phyloP scores from a whole-genome alignment of 805 yeast species.

The Yarrowia keelungensis region DNA sequence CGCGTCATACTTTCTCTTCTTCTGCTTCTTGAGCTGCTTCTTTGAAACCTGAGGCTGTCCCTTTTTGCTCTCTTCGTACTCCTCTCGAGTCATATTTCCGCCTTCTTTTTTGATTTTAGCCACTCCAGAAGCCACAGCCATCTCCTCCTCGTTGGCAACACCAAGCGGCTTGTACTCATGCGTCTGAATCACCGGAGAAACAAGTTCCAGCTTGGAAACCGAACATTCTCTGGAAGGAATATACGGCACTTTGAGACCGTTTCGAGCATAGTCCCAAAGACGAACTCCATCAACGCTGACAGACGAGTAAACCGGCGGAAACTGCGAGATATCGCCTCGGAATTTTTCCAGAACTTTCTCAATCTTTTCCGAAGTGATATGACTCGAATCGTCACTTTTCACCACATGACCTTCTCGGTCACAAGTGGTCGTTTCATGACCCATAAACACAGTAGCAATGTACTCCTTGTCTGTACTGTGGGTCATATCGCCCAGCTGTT shows the following conservation, averaged over 20 bases:
- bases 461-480: slow-evolving; percentile 80
- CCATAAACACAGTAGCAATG: slow-evolving; percentile 83
- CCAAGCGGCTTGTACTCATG: slow-evolving; percentile 60
- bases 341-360: slow-evolving; percentile 64
- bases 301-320: slow-evolving; percentile 96
- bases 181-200: slow-evolving; percentile 59
- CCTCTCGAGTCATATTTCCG: slow-evolving; percentile 39
- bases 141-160: slow-evolving; percentile 50
- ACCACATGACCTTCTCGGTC: slow-evolving; percentile 85
- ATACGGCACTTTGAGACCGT: slow-evolving; percentile 86
- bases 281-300: slow-evolving; percentile 94
- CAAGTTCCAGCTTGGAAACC: slow-evolving; percentile 62
- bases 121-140: slow-evolving; percentile 55
- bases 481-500: slow-evolving; percentile 72
- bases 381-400: slow-evolving; percentile 61
- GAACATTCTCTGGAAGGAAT: slow-evolving; percentile 77
- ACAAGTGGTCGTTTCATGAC: slow-evolving; percentile 91
- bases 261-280: slow-evolving; percentile 90
- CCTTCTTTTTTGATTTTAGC: slow-evolving; percentile 44
- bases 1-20: slow-evolving; percentile 47
- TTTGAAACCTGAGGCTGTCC: slow-evolving; percentile 9
- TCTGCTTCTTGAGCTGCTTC: slow-evolving; percentile 26
- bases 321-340: slow-evolving; percentile 81
- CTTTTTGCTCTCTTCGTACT: slow-evolving; percentile 25
- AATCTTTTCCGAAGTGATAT: slow-evolving; percentile 62